Evolutionary conservation across 106 monocot species (phyloP).

Genomic region (Xerophyta viscosa): DNA sequence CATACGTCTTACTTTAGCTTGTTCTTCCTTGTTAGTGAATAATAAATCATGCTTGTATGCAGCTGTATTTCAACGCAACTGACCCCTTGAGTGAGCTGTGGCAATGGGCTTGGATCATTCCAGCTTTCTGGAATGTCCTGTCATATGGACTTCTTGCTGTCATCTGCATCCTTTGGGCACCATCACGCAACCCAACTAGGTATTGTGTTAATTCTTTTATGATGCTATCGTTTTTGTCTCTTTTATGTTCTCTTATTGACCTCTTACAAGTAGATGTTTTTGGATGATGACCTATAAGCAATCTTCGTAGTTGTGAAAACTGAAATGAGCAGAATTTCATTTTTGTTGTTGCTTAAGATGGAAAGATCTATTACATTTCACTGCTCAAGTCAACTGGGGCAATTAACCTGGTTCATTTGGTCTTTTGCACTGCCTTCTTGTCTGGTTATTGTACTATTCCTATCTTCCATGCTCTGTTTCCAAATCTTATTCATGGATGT

Average conservation of each 20-base stretch:
- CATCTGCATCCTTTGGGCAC: constrained; percentile 88
- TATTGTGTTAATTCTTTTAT: constrained; percentile 5
- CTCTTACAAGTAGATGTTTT: too few species aligned
- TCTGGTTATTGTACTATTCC: too few species aligned
- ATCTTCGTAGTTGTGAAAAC: too few species aligned
- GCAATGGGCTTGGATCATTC: constrained; percentile 98
- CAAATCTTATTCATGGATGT: too few species aligned
- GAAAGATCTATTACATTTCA: too few species aligned
- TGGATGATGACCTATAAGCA: too few species aligned
- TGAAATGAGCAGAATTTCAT: too few species aligned
- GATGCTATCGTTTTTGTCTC: constrained; percentile 1
- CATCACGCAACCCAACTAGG: constrained; percentile 83
- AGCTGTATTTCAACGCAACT: constrained; percentile 97
- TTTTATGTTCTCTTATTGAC: not conserved
- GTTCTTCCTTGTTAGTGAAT: not conserved
- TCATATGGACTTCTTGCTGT: constrained; percentile 66
- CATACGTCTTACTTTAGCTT: not conserved
- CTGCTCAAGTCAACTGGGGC: too few species aligned
- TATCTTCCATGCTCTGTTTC: too few species aligned
- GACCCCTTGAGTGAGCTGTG: constrained; percentile 93
- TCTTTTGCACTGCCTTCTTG: too few species aligned
- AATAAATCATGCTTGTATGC: constrained; percentile 8
- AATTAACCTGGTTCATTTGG: too few species aligned
- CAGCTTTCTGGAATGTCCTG: constrained; percentile 93
- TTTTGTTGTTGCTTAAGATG: too few species aligned